Base-by-base conservation (phyloP, 495 filamentous ascomycete genomes). In the Parmelia sp. region DNA sequence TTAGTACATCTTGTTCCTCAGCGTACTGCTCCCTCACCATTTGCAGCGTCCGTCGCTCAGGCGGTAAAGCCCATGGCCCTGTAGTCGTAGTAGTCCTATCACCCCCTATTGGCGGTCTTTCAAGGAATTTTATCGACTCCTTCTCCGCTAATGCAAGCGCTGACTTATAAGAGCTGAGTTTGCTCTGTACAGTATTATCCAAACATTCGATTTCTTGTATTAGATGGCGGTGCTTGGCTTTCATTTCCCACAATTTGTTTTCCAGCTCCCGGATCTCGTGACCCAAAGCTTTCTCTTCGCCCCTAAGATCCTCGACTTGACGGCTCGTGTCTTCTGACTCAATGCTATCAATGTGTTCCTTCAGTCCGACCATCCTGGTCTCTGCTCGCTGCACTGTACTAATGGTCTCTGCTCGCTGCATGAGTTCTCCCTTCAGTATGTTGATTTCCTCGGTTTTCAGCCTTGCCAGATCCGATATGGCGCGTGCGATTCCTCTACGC, bases 11-110 rank as follows among this genome's bases (percentile, higher is more conserved):
- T 31, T 86, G 77, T 72, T 94, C 90, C 10, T 77, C 78, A 37
- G 80, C 78, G 88, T 89, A 96, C 72, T 89, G 86, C 53, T 91
- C 87, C 65, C 79, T 82, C 0, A 88, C 90, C 84, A 95, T 89
- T 33, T 85, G 84, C 25, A 90, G 74, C 3, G 90, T 96, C 58
- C 91, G 77, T 29, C 90, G 80, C 70, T 87, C 83, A 1, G 83
- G 78, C 9, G 87, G 83, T 45, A 96, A 71, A 6, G 81, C 78
- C 64, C 84, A 68, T 35, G 83, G 66, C 68, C 65, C 79, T 69
- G 17, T 73, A 66, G 40, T 67, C 62, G 19, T 42, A 11, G n/a
- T 21, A 44, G 49, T 15, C 27, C 39, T 57, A 42, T 40, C 61
- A 62, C 14, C 61, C 57, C 31, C 68, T 29, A 76, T 70, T 8